A percentile compares a stretch with the other conserved stretches of the same genome.
These are phyloP conservation scores for Rhazya stricta DNA, from an alignment of 257 asterid species.

Conservation along the genomic window DNA sequence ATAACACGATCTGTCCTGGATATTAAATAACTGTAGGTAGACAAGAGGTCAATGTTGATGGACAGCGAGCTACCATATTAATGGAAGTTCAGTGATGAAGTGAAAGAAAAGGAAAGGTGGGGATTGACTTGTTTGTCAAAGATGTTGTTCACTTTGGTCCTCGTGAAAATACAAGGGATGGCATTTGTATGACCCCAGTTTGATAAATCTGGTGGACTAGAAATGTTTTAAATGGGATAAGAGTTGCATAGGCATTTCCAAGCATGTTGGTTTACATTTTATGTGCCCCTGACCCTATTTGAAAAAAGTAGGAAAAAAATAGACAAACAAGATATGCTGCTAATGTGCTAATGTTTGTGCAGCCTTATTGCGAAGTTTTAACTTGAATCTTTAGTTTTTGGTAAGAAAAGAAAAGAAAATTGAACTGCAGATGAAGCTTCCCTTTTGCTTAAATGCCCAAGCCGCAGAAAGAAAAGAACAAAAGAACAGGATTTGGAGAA, in stretches of 20 bases:
- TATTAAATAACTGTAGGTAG: constrained; percentile 29
- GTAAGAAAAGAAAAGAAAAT: not conserved
- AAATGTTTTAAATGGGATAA: not conserved
- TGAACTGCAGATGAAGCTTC: not conserved
- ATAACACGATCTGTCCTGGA: constrained; percentile 10
- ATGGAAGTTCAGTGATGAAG: constrained; percentile 20
- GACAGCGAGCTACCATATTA: constrained; percentile 37
- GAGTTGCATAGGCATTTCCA: not conserved
- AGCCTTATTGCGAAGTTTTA: not conserved
- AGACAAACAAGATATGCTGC: not conserved
- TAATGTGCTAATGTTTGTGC: not conserved
- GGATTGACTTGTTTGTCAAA: constrained; percentile 4
- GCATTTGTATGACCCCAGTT: constrained; percentile 7
- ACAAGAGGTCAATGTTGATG: constrained; percentile 28
- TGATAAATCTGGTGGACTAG: not conserved
- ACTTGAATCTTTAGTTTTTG: not conserved
- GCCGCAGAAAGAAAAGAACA: not conserved
- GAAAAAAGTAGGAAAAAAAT: not conserved
- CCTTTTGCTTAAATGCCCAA: not conserved
- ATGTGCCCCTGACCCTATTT: not conserved
- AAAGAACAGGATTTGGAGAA: not conserved
- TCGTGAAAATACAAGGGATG: constrained; percentile 13
- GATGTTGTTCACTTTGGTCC: constrained; percentile 7
- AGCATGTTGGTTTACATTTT: not conserved
- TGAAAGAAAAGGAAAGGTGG: no score